Evolutionary conservation across 2,329 filamentous ascomycete species (phyloP).

Genomic region (Aspergillus pseudonomiae): DNA sequence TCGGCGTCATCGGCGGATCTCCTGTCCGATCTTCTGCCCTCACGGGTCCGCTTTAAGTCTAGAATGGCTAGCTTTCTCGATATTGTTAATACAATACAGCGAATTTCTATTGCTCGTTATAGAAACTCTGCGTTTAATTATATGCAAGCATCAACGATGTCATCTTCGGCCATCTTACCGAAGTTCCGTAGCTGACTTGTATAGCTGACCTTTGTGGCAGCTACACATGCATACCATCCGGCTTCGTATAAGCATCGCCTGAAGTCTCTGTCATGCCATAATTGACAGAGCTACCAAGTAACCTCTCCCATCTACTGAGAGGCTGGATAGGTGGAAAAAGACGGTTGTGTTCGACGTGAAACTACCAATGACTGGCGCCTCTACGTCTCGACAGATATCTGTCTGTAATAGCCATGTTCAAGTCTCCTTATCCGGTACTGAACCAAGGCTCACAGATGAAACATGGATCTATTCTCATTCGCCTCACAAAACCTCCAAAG

Average conservation of each 20-base stretch:
- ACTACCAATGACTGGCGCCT: not conserved
- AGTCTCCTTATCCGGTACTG: not conserved
- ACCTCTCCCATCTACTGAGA: not conserved
- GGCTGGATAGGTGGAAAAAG: not conserved
- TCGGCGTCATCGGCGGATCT: not conserved
- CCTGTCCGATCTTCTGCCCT: not conserved
- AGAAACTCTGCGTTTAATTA: not conserved
- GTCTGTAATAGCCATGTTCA: not conserved
- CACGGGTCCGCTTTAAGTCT: not conserved
- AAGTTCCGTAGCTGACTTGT: not conserved
- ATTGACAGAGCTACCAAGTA: not conserved
- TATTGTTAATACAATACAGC: not conserved
- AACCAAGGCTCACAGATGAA: constrained; percentile 44
- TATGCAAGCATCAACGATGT: not conserved
- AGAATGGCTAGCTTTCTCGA: not conserved
- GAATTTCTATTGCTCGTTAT: not conserved
- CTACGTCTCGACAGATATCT: not conserved
- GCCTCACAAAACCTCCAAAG: constrained; percentile 78
- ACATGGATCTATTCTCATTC: constrained; percentile 54
- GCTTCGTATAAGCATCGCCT: not conserved
- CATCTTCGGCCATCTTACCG: not conserved
- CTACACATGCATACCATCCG: too few species aligned
- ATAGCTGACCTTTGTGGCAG: not conserved
- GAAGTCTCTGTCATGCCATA: not conserved
- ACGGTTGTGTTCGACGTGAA: not conserved